Conservation (phyloP, 768 basidiomycete genomes). For the Podaxis rugospora region DNA sequence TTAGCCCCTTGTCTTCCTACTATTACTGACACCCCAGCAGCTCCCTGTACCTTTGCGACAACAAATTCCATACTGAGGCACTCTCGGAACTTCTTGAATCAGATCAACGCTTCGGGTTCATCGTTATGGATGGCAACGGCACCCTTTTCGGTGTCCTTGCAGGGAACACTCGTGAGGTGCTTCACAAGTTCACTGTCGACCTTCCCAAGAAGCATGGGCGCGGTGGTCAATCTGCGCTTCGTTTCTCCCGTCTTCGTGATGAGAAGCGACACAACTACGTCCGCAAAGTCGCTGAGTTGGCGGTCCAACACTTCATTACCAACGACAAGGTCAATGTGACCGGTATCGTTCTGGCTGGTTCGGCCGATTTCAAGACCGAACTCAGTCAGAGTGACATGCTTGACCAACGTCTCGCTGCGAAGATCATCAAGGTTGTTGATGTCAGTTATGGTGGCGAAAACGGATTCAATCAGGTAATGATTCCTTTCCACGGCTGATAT, state of each 20-base stretch:
- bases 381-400: slow-evolving; percentile 96
- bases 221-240: slow-evolving; percentile 98
- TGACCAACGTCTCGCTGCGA: slow-evolving; percentile 80
- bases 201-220: slow-evolving; percentile 99
- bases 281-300: slow-evolving; percentile 94
- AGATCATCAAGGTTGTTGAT: slow-evolving; percentile 97
- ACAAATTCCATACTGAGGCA: slow-evolving; percentile 99
- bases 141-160: slow-evolving; percentile 94
- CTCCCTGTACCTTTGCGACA: slow-evolving; percentile 98
- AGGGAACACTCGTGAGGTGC: slow-evolving; percentile 94
- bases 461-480: slow-evolving; percentile 93
- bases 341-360: slow-evolving; percentile 93
- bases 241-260: slow-evolving; percentile 99
- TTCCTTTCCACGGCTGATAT: neutral
- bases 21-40: slow-evolving; percentile 31
- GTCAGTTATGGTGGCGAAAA: slow-evolving; percentile 99
- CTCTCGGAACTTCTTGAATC: slow-evolving; percentile 95
- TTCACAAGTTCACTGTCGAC: slow-evolving; percentile 99
- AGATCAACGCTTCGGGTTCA: slow-evolving; percentile 97
- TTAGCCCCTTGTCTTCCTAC: neutral
- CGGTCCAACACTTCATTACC: slow-evolving; percentile 97
- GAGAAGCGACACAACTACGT: slow-evolving; percentile 99
- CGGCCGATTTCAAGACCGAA: slow-evolving; percentile 98
- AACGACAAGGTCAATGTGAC: slow-evolving; percentile 98
- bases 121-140: slow-evolving; percentile 99